Base-by-base conservation (phyloP, 169 alveolate genomes). In the Condylostoma magnum region DNA sequence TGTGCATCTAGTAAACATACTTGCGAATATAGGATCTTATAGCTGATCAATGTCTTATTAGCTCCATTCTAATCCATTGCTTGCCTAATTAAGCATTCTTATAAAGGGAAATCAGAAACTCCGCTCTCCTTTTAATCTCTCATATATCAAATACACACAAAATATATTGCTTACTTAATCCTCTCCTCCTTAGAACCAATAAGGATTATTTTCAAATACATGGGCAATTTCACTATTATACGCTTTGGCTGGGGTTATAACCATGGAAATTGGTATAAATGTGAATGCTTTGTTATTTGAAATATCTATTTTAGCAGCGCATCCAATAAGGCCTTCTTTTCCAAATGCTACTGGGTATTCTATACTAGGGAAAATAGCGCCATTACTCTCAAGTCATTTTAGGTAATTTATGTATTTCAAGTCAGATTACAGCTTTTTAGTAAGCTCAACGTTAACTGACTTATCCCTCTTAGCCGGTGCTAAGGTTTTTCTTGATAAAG, bases 321-420 rank as follows among this genome's bases (percentile, higher is more conserved):
- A 28, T 8, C 71, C 71, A 8, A 60, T 27, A 18, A 60, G 18
- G 57, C 71, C 71, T 60, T 33, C 63, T 10, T 60, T 27, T 1
- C 57, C 12, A 3, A 60, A 60, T 8, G 71, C 71, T 12, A 65
- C 77, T 37, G 82, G 82, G 54, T 52, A 75, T 22, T 75, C 77
- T 55, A 60, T 31, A 60, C 57, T 60, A 22, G 71, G 71, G 27
- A 33, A 60, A 36, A 60, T 37, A 1, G 31, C 12, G 41, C 71
- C 71, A 27, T 60, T 60, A 8, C 18, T 22, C 18, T 8, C 6
- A 38, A 38, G 36, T 55, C 71, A 60, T 8, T 12, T n/a, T 8
- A 18, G 18, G 71, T 60, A 60, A 6, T 28, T n/a, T 15, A 31
- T n/a, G n/a, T n/a, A n/a, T n/a, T n/a, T 28, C 57, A 10, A 41